Evolutionary conservation across 352 stramenopile species (phyloP).

Genomic region (Phytophthora kernoviae): DNA sequence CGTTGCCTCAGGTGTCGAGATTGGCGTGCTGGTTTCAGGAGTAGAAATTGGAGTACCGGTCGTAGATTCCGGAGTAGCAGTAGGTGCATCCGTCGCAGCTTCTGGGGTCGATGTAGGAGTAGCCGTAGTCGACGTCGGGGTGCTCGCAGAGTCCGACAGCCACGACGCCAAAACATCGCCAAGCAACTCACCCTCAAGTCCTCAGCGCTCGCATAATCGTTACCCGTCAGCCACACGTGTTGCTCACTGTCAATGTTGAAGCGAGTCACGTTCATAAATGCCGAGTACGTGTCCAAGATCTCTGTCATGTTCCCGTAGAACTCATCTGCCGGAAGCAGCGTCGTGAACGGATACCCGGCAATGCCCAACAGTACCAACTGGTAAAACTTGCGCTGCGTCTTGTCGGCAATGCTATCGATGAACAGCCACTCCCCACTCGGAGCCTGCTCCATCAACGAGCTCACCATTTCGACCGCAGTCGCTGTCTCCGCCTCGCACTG

Average conservation of each 20-base stretch:
- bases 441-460: constrained; percentile 33
- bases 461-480: constrained; percentile 34
- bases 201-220: constrained; percentile 9
- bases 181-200: not conserved
- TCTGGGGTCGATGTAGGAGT: not conserved
- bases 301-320: constrained; percentile 38
- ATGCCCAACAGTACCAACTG: constrained; percentile 42
- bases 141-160: not conserved
- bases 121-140: not conserved
- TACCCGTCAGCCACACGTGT: constrained; percentile 25
- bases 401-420: constrained; percentile 49
- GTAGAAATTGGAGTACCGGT: not conserved
- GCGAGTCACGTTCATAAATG: constrained; percentile 17
- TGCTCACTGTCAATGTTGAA: constrained; percentile 9
- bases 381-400: constrained; percentile 55
- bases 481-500: constrained; percentile 36
- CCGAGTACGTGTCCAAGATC: constrained; percentile 32
- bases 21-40: not conserved
- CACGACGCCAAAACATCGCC: not conserved
- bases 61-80: not conserved
- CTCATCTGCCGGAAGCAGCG: constrained; percentile 30
- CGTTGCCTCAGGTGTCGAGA: constrained; percentile 1
- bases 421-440: constrained; percentile 44
- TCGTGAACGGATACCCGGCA: constrained; percentile 42
- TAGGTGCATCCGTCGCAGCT: not conserved